Conservation (phyloP, 2,329 filamentous ascomycete genomes). For the Stemphylium lycopersici region DNA sequence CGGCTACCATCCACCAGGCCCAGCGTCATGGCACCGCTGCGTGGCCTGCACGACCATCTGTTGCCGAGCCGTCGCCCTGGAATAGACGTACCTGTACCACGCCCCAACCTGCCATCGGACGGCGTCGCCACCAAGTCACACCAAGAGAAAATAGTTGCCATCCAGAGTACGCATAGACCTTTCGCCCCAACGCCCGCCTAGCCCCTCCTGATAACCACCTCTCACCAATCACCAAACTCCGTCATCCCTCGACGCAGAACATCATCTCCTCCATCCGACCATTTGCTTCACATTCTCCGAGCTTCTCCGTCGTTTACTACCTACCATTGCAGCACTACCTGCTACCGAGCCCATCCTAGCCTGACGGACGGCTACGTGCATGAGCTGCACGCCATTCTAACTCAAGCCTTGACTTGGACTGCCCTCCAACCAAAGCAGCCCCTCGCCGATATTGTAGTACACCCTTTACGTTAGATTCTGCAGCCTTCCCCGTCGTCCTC, state of each 20-base stretch:
- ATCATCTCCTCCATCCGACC: not conserved
- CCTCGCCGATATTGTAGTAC: slow-evolving; percentile 1
- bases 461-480: slow-evolving; percentile 10
- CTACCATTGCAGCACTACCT: slow-evolving; percentile 18
- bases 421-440: not conserved
- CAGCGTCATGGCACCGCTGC: slow-evolving; percentile 30
- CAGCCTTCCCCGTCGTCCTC: slow-evolving; percentile 6
- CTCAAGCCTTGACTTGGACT: not conserved
- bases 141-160: slow-evolving; percentile 26
- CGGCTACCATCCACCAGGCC: slow-evolving; percentile 30
- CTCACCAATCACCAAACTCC: not conserved
- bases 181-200: slow-evolving; percentile 11
- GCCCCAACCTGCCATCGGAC: slow-evolving; percentile 23
- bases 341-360: slow-evolving; percentile 26
- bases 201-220: slow-evolving; percentile 18
- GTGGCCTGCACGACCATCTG: slow-evolving; percentile 23
- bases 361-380: slow-evolving; percentile 26
- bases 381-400: not conserved
- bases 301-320: slow-evolving; percentile 28
- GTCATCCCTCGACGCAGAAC: not conserved
- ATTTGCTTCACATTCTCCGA: slow-evolving; percentile 22
- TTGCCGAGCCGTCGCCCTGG: slow-evolving; percentile 25
- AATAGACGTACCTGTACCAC: slow-evolving; percentile 25
- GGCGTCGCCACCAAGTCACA: slow-evolving; percentile 31
- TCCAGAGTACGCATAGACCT: slow-evolving; percentile 18